Conservation (phyloP, 495 filamentous ascomycete species). For the Trichoderma virens region DNA sequence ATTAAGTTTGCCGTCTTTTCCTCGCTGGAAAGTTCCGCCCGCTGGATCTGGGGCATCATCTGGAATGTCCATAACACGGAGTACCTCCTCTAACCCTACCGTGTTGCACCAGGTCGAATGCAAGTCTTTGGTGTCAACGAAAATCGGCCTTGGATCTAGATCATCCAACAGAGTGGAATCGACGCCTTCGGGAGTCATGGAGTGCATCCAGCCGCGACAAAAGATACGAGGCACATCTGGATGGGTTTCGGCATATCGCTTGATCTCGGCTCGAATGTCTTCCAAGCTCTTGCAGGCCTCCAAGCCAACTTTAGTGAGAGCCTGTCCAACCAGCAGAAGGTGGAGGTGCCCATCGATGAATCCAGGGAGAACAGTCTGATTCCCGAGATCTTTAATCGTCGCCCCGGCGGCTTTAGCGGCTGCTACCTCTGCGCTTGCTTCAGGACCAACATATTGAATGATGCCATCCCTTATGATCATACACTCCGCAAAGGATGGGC, state of each 20-base stretch:
- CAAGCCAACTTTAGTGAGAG: constrained; percentile 49
- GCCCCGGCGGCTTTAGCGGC: constrained; percentile 21
- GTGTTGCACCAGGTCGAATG: constrained; percentile 58
- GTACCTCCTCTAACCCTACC: constrained; percentile 45
- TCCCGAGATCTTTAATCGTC: constrained; percentile 35
- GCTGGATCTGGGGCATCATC: constrained; percentile 41
- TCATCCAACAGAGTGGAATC: constrained; percentile 49
- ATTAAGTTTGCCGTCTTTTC: constrained; percentile 40
- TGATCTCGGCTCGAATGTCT: constrained; percentile 46
- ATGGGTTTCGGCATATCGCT: constrained; percentile 39
- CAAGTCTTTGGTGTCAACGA: constrained; percentile 54
- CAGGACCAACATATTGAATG: constrained; percentile 32
- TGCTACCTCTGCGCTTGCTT: constrained; percentile 23
- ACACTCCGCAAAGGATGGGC: constrained; percentile 9
- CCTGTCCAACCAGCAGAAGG: constrained; percentile 51
- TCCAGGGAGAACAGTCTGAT: constrained; percentile 47
- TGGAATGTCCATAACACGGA: constrained; percentile 17
- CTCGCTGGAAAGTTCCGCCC: constrained; percentile 50
- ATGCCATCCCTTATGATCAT: constrained; percentile 22
- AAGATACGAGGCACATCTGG: constrained; percentile 45
- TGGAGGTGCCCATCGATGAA: constrained; percentile 63
- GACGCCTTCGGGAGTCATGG: constrained; percentile 44
- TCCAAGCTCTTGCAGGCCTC: constrained; percentile 44
- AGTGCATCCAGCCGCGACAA: constrained; percentile 55
- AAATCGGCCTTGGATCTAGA: constrained; percentile 48